Evolutionary conservation across 352 stramenopile species (phyloP).

Genomic region (Pythium periplocum): DNA sequence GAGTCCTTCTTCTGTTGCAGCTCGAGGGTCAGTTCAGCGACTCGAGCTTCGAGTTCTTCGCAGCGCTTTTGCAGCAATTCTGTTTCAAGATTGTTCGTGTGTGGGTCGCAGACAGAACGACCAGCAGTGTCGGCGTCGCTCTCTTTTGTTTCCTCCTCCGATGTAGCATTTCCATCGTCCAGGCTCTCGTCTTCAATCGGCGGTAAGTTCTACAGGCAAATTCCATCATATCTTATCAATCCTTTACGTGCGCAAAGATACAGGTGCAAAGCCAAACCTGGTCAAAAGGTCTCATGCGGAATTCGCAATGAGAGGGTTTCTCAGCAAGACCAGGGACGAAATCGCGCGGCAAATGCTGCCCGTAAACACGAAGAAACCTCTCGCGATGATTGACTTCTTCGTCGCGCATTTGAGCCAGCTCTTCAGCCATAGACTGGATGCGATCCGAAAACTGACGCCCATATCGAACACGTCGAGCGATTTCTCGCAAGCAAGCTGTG

Average conservation of each 20-base stretch:
- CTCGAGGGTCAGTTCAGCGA: slow-evolving; percentile 59
- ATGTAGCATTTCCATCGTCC: slow-evolving; percentile 1
- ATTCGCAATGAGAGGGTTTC: slow-evolving; percentile 86
- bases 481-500: slow-evolving; percentile 69
- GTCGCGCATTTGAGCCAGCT: slow-evolving; percentile 75
- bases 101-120: not conserved
- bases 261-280: slow-evolving; percentile 18
- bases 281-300: slow-evolving; percentile 84
- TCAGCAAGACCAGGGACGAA: slow-evolving; percentile 78
- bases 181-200: slow-evolving; percentile 37
- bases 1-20: slow-evolving; percentile 72
- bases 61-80: slow-evolving; percentile 65
- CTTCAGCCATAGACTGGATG: slow-evolving; percentile 84
- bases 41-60: slow-evolving; percentile 57
- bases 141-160: no score
- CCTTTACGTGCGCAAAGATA: no score
- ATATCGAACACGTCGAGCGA: slow-evolving; percentile 66
- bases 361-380: slow-evolving; percentile 66
- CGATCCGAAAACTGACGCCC: slow-evolving; percentile 67
- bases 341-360: slow-evolving; percentile 77
- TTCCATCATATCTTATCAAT: no score
- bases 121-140: no score
- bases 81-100: slow-evolving; percentile 20
- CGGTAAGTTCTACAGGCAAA: slow-evolving; percentile 40
- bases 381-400: slow-evolving; percentile 78